Percentiles rank a stretch among this genome's conserved stretches.
phyloP scores from a whole-genome alignment of 176 grass and related monocot genomes.

The Oryza meridionalis region DNA sequence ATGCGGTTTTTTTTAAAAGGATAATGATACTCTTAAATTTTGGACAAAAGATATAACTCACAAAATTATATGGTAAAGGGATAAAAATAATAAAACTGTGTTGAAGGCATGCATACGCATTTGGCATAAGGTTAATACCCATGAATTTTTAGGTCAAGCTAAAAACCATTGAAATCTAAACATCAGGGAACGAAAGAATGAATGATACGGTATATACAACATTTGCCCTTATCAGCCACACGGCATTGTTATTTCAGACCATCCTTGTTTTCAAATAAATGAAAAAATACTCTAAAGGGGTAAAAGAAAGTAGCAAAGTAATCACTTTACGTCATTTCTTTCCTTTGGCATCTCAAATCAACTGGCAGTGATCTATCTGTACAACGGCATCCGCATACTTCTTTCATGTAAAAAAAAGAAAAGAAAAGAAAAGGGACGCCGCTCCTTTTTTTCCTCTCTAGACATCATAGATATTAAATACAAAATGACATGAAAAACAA shows the following conservation, averaged over 20 bases:
- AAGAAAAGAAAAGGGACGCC: constrained; percentile 49
- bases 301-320: neutral
- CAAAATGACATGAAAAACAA: neutral
- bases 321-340: neutral
- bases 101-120: too few relatives aligned
- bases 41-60: too few relatives aligned
- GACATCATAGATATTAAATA: constrained; percentile 42
- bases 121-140: too few relatives aligned
- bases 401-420: constrained; percentile 22
- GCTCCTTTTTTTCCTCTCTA: constrained; percentile 30
- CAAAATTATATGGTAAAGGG: too few relatives aligned
- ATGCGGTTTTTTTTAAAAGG: too few relatives aligned
- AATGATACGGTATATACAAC: neutral
- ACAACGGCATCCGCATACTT: constrained; percentile 1
- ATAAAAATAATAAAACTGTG: too few relatives aligned
- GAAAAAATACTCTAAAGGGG: neutral
- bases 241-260: neutral
- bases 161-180: too few relatives aligned
- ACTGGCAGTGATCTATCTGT: neutral
- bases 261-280: neutral
- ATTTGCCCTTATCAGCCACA: neutral
- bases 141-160: too few relatives aligned
- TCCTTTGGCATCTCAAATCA: neutral
- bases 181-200: neutral
- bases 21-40: too few relatives aligned